phyloP scores from a whole-genome alignment of 768 basidiomycete genomes.

The Ramaria sp. region DNA sequence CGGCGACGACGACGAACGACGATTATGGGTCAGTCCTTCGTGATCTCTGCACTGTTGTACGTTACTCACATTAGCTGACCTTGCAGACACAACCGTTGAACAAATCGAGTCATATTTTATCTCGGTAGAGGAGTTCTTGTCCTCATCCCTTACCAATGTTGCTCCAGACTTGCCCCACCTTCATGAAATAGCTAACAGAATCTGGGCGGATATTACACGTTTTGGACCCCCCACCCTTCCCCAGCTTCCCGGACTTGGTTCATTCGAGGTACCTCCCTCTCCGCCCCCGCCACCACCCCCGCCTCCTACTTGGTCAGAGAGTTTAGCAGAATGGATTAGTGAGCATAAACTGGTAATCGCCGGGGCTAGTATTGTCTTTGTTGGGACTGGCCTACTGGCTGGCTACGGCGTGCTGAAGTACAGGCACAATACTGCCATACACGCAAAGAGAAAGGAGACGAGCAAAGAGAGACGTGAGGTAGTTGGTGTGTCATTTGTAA shows the following conservation, averaged over 20 bases:
- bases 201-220: conserved; percentile 73
- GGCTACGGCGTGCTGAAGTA: conserved; percentile 34
- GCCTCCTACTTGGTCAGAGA: conserved; percentile 34
- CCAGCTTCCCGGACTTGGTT: conserved; percentile 52
- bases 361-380: conserved; percentile 41
- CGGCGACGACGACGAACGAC: neutral
- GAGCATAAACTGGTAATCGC: conserved; percentile 53
- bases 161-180: conserved; percentile 52
- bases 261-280: conserved; percentile 57
- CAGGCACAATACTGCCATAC: conserved; percentile 17
- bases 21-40: neutral
- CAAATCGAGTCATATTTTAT: conserved; percentile 63
- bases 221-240: conserved; percentile 52
- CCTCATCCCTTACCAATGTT: conserved; percentile 41
- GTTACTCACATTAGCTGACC: neutral
- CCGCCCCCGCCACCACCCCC: conserved; percentile 41
- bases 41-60: neutral
- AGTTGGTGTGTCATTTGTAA: conserved; percentile 16
- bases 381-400: conserved; percentile 51
- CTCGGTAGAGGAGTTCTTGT: conserved; percentile 52
- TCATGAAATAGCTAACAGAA: conserved; percentile 51
- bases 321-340: conserved; percentile 38
- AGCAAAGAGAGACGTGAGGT: conserved; percentile 28
- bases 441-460: conserved; percentile 12
- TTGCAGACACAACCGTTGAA: conserved; percentile 34